Evolutionary conservation across 139 green algal genomes (phyloP), one percentile per base, ranked within the genome.

Genomic region (Chlamydomonas sphaeroides): DNA sequence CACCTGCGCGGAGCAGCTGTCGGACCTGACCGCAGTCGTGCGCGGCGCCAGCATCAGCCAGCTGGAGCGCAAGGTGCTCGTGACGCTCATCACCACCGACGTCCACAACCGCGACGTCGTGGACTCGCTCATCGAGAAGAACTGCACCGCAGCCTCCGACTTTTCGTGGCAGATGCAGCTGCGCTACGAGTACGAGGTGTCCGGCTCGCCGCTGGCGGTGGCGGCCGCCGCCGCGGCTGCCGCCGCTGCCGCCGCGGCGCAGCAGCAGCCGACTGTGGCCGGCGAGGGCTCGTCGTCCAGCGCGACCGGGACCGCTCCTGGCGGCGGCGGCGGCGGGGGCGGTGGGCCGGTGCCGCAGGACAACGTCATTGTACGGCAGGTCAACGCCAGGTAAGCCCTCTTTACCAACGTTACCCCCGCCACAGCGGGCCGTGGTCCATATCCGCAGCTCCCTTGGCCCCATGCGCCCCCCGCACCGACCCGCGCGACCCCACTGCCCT

Each of bases 161-260:
- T 97, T 97, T 66, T 68, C 65, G 0, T 97, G 93, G 93, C 92
- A 94, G 84, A 95, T 95, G 92, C 92, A 96, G 87, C 86, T 96
- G 73, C 80, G 86, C 42, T 84, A 84, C 77, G 56, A 84, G 35
- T 84, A 75, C 36, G 77, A 84, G 45, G 5, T 14, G 32, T 32
- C 17, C 23, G 11, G 15, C 42, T 39, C 36, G n/a, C 17, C 15
- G 49, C 26, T n/a, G 48, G 69, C 8, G 38, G 25, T 6, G 71
- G 51, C 36, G 71, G 56, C 57, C 33, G 49, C 56, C 23, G 72
- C 1, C 28, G 15, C 18, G 25, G 39, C 15, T 39, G 71, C 36
- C 21, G 53, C 18, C n/a, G 32, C 7, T 4, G 17, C 33, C 3
- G 35, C 48, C 33, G 30, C 23, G 39, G 61, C 61, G 17, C 30